These are phyloP conservation scores for Peronospora tabacina DNA, from an alignment of 352 stramenopile genomes.

Conservation along the genomic window DNA sequence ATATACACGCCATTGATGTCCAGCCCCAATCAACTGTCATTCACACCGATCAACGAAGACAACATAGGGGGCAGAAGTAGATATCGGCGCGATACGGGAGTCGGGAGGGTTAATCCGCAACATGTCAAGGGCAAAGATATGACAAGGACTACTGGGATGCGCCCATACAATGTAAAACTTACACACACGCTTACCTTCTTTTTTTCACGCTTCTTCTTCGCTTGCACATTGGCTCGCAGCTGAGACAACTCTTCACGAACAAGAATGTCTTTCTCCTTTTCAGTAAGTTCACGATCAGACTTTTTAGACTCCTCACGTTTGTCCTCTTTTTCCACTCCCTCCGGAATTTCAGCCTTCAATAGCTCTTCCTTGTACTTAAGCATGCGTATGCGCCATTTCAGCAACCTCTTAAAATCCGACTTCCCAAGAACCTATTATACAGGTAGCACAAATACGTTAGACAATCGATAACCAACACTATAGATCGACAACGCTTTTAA, in stretches of 20 bases:
- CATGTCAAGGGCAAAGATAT: constrained; percentile 67
- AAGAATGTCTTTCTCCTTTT: constrained; percentile 75
- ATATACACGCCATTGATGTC: constrained; percentile 33
- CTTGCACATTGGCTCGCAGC: constrained; percentile 57
- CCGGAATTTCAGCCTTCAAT: constrained; percentile 45
- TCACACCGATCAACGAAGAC: constrained; percentile 39
- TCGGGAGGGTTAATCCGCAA: constrained; percentile 88
- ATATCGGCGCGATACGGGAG: constrained; percentile 85
- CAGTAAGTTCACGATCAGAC: constrained; percentile 51
- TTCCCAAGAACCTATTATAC: constrained; percentile 91
- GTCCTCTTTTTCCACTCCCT: constrained; percentile 35
- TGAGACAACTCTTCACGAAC: constrained; percentile 82
- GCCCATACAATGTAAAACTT: constrained; percentile 30
- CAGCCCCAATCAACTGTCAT: constrained; percentile 68
- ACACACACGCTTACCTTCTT: constrained; percentile 66
- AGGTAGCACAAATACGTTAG: constrained; percentile 4
- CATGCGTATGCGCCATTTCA: constrained; percentile 97
- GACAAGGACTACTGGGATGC: constrained; percentile 87
- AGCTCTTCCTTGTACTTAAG: constrained; percentile 79
- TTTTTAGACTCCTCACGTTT: constrained; percentile 28
- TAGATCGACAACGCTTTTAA: background rate
- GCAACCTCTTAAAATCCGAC: constrained; percentile 93
- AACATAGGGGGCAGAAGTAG: constrained; percentile 48
- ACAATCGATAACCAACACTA: background rate
- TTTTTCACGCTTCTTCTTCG: constrained; percentile 87